Percentiles rank a stretch among this genome's conserved stretches.
phyloP scores from a whole-genome alignment of 257 asterid species.

The Solanum corneliomulleri region DNA sequence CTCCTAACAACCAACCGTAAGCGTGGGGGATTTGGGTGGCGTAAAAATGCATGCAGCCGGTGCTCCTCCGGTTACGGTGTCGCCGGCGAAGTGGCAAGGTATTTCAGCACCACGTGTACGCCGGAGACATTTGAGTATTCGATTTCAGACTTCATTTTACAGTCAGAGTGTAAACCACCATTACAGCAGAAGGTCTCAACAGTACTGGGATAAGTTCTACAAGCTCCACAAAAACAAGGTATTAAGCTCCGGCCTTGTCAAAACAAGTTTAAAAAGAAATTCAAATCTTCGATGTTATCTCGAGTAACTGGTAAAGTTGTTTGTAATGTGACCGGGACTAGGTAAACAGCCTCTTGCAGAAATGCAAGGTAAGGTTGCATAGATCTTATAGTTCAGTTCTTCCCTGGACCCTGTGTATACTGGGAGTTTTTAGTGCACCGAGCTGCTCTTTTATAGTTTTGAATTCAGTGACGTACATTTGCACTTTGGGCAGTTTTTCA shows the following conservation, averaged over 20 bases:
- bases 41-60: not conserved
- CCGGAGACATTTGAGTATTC: not conserved
- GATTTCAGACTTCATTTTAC: not conserved
- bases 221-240: constrained; percentile 74
- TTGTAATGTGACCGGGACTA: not conserved
- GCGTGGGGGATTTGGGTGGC: not conserved
- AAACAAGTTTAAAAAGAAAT: not conserved
- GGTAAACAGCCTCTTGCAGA: not conserved
- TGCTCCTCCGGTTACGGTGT: not conserved
- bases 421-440: not conserved
- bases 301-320: not conserved
- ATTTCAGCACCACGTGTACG: not conserved
- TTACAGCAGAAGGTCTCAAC: constrained; percentile 31
- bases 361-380: not conserved
- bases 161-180: constrained; percentile 14
- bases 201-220: constrained; percentile 65
- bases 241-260: not conserved
- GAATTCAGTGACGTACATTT: not conserved
- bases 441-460: not conserved
- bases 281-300: not conserved
- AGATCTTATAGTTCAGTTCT: not conserved
- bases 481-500: constrained; percentile 40
- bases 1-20: not conserved
- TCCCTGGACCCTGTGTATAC: not conserved
- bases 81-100: not conserved